These are phyloP conservation scores for Malassezia yamatoensis DNA, from an alignment of 1,284 basidiomycete genomes.

Conservation along the genomic window DNA sequence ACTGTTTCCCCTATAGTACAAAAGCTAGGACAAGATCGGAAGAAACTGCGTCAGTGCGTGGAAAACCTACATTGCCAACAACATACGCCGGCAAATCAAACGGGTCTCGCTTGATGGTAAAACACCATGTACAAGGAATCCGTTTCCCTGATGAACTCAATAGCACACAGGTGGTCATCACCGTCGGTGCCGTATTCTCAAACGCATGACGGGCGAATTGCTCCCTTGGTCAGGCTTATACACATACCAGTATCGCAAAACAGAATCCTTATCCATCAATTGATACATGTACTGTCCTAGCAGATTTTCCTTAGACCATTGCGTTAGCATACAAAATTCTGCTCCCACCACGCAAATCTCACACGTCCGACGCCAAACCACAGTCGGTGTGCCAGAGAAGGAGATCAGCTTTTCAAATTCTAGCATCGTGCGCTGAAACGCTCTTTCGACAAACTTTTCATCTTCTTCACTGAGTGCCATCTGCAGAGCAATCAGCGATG, in stretches of 20 bases:
- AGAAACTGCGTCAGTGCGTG: constrained; percentile 12
- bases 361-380: constrained; percentile 95
- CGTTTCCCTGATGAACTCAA: constrained; percentile 34
- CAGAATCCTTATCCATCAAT: constrained; percentile 44
- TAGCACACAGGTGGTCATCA: constrained; percentile 40
- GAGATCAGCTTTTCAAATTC: constrained; percentile 94
- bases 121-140: constrained; percentile 43
- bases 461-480: constrained; percentile 43
- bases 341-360: constrained; percentile 93
- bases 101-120: constrained; percentile 45
- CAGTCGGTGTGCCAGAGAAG: constrained; percentile 94
- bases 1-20: not conserved
- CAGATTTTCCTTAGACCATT: constrained; percentile 40
- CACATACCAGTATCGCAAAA: constrained; percentile 38
- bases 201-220: constrained; percentile 46
- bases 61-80: constrained; percentile 27
- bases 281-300: constrained; percentile 44
- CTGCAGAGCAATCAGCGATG: constrained; percentile 86
- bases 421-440: constrained; percentile 82
- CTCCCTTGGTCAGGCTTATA: constrained; percentile 16
- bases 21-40: constrained; percentile 16
- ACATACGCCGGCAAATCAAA: constrained; percentile 42
- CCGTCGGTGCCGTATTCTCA: constrained; percentile 43
- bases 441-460: constrained; percentile 71
- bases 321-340: constrained; percentile 85